Conservation (phyloP, 805 yeast species). For the Lachancea sp. region DNA sequence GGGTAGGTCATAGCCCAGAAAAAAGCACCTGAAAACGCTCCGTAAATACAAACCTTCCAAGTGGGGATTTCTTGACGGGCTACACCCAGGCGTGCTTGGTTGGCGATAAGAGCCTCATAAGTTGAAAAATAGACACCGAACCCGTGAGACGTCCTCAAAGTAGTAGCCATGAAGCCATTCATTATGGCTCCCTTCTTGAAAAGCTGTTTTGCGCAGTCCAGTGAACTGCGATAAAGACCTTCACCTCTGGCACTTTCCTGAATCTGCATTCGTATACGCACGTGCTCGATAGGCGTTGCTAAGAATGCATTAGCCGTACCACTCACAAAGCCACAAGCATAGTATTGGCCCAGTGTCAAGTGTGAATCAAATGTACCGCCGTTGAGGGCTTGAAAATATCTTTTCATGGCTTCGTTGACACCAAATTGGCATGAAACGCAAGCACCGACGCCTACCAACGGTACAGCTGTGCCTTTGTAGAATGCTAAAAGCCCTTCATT, state of each 20-base stretch:
- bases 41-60: conserved; percentile 78
- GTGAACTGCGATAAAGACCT: conserved; percentile 48
- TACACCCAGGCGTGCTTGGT: conserved; percentile 35
- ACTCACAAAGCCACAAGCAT: conserved; percentile 85
- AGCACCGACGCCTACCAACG: conserved; percentile 93
- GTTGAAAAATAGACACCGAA: conserved; percentile 84
- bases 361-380: neutral
- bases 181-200: conserved; percentile 53
- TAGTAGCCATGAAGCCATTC: conserved; percentile 78
- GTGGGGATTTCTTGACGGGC: conserved; percentile 74
- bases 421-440: conserved; percentile 96
- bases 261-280: conserved; percentile 87
- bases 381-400: conserved; percentile 41
- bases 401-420: conserved; percentile 89
- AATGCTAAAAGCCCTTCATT: conserved; percentile 85
- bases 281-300: conserved; percentile 92
- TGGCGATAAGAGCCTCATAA: conserved; percentile 78
- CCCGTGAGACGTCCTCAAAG: conserved; percentile 80
- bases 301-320: conserved; percentile 86
- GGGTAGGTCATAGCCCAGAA: conserved; percentile 86
- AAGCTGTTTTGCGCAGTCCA: conserved; percentile 42
- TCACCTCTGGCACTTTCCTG: conserved; percentile 37
- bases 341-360: conserved; percentile 54
- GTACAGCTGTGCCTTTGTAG: conserved; percentile 91
- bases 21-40: conserved; percentile 86